Percentiles rank a stretch among this genome's conserved stretches.
phyloP scores from a whole-genome alignment of 139 green algal genomes.

The Astrephomene gubernaculifera region DNA sequence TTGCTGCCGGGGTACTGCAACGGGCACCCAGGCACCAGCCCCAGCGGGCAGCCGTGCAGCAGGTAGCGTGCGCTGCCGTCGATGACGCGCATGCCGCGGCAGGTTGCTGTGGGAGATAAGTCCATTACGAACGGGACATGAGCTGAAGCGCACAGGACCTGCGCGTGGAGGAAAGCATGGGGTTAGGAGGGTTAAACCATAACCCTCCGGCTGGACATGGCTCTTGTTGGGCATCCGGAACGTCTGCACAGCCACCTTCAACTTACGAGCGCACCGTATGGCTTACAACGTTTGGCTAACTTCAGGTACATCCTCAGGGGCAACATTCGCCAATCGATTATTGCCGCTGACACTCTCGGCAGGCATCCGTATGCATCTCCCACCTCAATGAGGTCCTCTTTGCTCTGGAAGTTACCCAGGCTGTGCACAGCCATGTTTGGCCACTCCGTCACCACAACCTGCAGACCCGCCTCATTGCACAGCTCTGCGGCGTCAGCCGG shows the following conservation, averaged over 20 bases:
- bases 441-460: conserved; percentile 35
- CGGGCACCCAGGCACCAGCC: not conserved
- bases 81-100: not conserved
- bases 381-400: conserved; percentile 3
- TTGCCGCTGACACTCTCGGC: too few species aligned
- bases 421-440: not conserved
- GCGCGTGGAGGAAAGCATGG: too few species aligned
- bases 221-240: too few species aligned
- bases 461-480: conserved; percentile 45
- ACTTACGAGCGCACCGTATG: too few species aligned
- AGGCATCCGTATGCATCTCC: too few species aligned
- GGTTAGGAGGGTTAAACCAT: too few species aligned
- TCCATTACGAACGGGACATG: conserved; percentile 25
- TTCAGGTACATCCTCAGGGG: too few species aligned
- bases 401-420: not conserved
- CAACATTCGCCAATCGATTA: too few species aligned
- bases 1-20: not conserved
- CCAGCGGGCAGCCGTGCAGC: not conserved
- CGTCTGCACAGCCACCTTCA: too few species aligned
- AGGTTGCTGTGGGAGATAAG: not conserved
- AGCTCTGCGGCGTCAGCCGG: conserved; percentile 69
- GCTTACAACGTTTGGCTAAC: too few species aligned
- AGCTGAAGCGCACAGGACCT: not conserved
- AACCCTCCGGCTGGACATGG: too few species aligned
- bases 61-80: not conserved